phyloP scores from a whole-genome alignment of 441 rosid genomes.

The Pelargonium myrrhifolium region DNA sequence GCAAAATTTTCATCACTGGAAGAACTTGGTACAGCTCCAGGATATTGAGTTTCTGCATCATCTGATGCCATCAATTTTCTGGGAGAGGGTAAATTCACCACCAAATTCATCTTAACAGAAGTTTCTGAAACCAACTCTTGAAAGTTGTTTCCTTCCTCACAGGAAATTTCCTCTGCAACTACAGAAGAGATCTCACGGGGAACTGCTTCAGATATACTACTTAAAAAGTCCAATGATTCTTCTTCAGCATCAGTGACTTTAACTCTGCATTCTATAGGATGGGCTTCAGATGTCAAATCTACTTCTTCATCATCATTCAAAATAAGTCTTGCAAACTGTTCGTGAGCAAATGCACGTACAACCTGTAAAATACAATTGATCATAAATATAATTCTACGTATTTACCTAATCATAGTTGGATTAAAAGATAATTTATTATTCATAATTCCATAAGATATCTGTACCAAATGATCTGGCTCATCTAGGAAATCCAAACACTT shows the following conservation, averaged over 20 bases:
- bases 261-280: slow-evolving; percentile 48
- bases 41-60: slow-evolving; percentile 22
- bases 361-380: slow-evolving; percentile 40
- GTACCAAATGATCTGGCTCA: slow-evolving; percentile 81
- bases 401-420: background rate
- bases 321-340: slow-evolving; percentile 89
- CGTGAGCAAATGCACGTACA: slow-evolving; percentile 90
- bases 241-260: slow-evolving; percentile 46
- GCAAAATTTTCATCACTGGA: slow-evolving; percentile 29
- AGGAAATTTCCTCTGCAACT: slow-evolving; percentile 27
- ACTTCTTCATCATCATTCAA: slow-evolving; percentile 56
- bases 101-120: slow-evolving; percentile 34
- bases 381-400: slow-evolving; percentile 14
- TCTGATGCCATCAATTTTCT: slow-evolving; percentile 23
- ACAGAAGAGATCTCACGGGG: slow-evolving; percentile 21
- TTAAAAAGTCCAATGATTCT: slow-evolving; percentile 38
- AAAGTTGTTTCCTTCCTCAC: slow-evolving; percentile 22
- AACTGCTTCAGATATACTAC: slow-evolving; percentile 33
- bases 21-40: slow-evolving; percentile 23
- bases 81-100: slow-evolving; percentile 29
- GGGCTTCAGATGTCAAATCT: slow-evolving; percentile 53
- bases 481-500: slow-evolving; percentile 80
- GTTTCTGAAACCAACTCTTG: slow-evolving; percentile 27
- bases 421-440: slow-evolving; percentile 5
- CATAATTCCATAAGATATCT: slow-evolving; percentile 13